A percentile compares a stretch with the other conserved stretches of the same genome.
Evolutionary conservation across 2,329 filamentous ascomycete species (phyloP).

Genomic region (Magnaporthales sp.): DNA sequence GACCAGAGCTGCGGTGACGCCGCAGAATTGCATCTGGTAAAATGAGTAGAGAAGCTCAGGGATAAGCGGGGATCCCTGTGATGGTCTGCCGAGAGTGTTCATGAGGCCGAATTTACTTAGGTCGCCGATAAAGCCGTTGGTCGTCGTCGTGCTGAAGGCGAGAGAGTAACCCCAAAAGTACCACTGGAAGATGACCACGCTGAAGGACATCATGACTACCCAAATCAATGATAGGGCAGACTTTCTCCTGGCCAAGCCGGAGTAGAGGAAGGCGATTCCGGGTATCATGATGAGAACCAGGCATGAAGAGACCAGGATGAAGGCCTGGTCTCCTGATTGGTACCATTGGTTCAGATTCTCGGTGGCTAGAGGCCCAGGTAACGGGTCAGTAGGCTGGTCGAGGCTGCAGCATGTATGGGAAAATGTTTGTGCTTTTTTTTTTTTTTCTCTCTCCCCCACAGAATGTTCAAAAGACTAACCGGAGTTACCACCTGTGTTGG

Average conservation of each 20-base stretch:
- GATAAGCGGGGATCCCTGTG: constrained; percentile 78
- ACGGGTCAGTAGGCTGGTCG: constrained; percentile 1
- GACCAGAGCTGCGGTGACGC: constrained; percentile 83
- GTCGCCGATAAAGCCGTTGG: constrained; percentile 87
- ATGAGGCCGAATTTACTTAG: constrained; percentile 81
- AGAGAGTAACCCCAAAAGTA: constrained; percentile 99
- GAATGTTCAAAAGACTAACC: constrained; percentile 44
- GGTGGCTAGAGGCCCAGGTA: constrained; percentile 33
- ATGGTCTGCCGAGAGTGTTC: constrained; percentile 76
- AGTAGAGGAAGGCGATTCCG: constrained; percentile 95
- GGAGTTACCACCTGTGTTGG: constrained; percentile 64
- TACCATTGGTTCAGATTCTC: constrained; percentile 97
- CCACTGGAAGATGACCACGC: constrained; percentile 94
- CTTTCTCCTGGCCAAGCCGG: constrained; percentile 92
- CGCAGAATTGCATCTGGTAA: constrained; percentile 99
- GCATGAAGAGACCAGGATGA: constrained; percentile 79
- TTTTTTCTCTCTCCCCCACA: too few relatives aligned
- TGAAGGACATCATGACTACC: constrained; percentile 91
- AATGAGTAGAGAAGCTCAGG: constrained; percentile 89
- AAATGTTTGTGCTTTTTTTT: too few relatives aligned
- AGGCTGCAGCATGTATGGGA: background rate
- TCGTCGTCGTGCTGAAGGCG: constrained; percentile 74
- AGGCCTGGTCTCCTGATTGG: constrained; percentile 83
- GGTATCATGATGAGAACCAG: constrained; percentile 97
- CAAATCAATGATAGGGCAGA: constrained; percentile 95